phyloP scores from a whole-genome alignment of 805 yeast species.

The Wickerhamomyces canadensis region DNA sequence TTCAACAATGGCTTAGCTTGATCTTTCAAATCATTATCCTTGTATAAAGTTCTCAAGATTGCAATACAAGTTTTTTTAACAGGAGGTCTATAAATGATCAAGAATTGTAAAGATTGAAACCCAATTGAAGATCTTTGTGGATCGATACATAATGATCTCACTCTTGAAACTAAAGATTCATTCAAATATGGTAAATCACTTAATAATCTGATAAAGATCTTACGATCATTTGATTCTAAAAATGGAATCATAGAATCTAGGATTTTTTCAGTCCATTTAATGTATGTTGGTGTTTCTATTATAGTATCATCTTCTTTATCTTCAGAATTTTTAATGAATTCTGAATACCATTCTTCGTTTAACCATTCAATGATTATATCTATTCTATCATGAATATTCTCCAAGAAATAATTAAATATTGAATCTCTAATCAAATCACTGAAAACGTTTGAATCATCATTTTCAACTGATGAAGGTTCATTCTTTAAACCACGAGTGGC shows the following conservation, averaged over 20 bases:
- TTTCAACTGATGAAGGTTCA: slow-evolving; percentile 9
- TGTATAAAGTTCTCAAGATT: slow-evolving; percentile 42
- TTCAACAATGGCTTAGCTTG: slow-evolving; percentile 41
- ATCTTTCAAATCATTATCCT: slow-evolving; percentile 40
- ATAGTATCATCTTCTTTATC: slow-evolving; percentile 15
- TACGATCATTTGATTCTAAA: slow-evolving; percentile 74
- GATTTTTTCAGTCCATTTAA: slow-evolving; percentile 63
- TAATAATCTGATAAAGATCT: slow-evolving; percentile 67
- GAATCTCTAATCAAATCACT: slow-evolving; percentile 63
- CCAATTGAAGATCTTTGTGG: slow-evolving; percentile 82
- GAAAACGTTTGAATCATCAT: slow-evolving; percentile 31
- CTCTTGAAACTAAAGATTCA: slow-evolving; percentile 51
- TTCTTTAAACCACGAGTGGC: slow-evolving; percentile 71
- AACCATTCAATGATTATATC: slow-evolving; percentile 86
- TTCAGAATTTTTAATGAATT: slow-evolving; percentile 29
- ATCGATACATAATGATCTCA: slow-evolving; percentile 74
- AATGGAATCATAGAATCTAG: slow-evolving; percentile 80
- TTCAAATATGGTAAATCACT: slow-evolving; percentile 60
- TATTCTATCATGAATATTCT: slow-evolving; percentile 63
- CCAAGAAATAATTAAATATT: slow-evolving; percentile 66
- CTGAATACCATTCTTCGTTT: slow-evolving; percentile 89
- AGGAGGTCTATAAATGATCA: slow-evolving; percentile 90
- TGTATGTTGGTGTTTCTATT: slow-evolving; percentile 46
- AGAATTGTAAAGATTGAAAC: slow-evolving; percentile 71
- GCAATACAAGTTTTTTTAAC: slow-evolving; percentile 47